Evolutionary conservation across 2,329 filamentous ascomycete genomes (phyloP).

Genomic region (Penicillium capsulatum): DNA sequence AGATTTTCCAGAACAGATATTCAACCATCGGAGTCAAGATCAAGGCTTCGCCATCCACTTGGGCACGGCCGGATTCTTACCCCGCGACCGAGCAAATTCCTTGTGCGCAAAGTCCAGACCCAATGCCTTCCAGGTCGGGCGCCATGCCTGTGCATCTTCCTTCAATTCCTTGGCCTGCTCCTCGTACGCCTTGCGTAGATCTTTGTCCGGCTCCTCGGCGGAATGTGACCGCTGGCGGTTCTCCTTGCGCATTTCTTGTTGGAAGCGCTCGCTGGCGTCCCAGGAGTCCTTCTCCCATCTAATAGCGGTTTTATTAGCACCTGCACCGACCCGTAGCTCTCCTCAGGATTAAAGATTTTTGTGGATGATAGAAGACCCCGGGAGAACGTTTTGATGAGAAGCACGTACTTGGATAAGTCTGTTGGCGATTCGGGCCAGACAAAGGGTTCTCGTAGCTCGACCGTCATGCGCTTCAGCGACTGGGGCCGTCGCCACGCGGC

Average conservation of each 20-base stretch:
- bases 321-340: not conserved
- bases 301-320: slow-evolving; percentile 10
- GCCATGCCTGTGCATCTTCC: slow-evolving; percentile 60
- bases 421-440: slow-evolving; percentile 72
- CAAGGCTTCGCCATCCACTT: slow-evolving; percentile 11
- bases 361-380: too few species aligned
- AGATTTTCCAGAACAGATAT: slow-evolving; percentile 9
- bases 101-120: slow-evolving; percentile 34
- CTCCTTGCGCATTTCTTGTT: slow-evolving; percentile 38
- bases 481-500: slow-evolving; percentile 65
- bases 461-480: slow-evolving; percentile 86
- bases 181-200: slow-evolving; percentile 45
- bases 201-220: slow-evolving; percentile 19
- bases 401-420: slow-evolving; percentile 55
- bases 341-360: too few species aligned
- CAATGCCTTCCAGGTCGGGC: slow-evolving; percentile 45
- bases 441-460: slow-evolving; percentile 83
- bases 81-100: slow-evolving; percentile 13
- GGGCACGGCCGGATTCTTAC: not conserved
- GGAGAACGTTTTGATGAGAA: not conserved
- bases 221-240: slow-evolving; percentile 35
- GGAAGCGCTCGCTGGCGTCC: slow-evolving; percentile 47
- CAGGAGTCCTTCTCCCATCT: slow-evolving; percentile 62
- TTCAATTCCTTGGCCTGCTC: slow-evolving; percentile 62
- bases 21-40: slow-evolving; percentile 15